phyloP scores from a whole-genome alignment of 2,329 filamentous ascomycete species.

The Apiospora hydei region DNA sequence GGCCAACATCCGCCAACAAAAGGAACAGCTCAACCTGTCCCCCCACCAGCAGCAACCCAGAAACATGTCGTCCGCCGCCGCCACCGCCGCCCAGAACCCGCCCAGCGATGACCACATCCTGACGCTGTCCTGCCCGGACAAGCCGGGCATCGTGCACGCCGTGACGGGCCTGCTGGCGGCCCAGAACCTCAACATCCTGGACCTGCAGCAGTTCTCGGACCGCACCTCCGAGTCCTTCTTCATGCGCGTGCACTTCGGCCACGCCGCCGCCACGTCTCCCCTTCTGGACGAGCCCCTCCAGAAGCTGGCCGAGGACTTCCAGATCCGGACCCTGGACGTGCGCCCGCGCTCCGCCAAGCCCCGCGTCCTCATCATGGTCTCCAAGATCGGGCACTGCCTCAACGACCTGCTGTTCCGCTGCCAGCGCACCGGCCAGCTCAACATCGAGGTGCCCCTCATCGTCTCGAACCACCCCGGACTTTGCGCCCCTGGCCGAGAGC shows the following conservation, averaged over 20 bases:
- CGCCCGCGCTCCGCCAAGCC: conserved; percentile 73
- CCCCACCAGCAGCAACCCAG: background rate
- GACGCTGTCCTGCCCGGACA: conserved; percentile 84
- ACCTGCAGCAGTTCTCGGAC: conserved; percentile 86
- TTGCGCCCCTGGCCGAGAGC: conserved; percentile 69
- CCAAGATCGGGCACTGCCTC: conserved; percentile 85
- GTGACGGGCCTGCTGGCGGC: conserved; percentile 80
- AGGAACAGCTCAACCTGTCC: conserved; percentile 16
- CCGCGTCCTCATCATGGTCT: conserved; percentile 86
- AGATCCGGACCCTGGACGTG: conserved; percentile 73
- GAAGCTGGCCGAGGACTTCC: conserved; percentile 66
- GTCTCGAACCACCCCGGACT: conserved; percentile 84
- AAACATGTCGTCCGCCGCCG: background rate
- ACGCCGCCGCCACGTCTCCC: conserved; percentile 58
- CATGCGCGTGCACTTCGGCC: conserved; percentile 86
- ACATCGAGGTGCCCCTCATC: conserved; percentile 78
- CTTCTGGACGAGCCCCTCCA: conserved; percentile 66
- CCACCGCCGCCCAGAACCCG: background rate
- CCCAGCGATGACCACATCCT: conserved; percentile 68
- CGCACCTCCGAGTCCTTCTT: conserved; percentile 79
- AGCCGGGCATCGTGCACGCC: conserved; percentile 83
- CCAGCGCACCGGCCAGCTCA: conserved; percentile 72
- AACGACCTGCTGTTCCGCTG: conserved; percentile 85
- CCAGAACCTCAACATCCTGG: conserved; percentile 80
- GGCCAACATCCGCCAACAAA: conserved; percentile 20